phyloP scores from a whole-genome alignment of 2,329 filamentous ascomycete genomes.

The Penicillium freii region DNA sequence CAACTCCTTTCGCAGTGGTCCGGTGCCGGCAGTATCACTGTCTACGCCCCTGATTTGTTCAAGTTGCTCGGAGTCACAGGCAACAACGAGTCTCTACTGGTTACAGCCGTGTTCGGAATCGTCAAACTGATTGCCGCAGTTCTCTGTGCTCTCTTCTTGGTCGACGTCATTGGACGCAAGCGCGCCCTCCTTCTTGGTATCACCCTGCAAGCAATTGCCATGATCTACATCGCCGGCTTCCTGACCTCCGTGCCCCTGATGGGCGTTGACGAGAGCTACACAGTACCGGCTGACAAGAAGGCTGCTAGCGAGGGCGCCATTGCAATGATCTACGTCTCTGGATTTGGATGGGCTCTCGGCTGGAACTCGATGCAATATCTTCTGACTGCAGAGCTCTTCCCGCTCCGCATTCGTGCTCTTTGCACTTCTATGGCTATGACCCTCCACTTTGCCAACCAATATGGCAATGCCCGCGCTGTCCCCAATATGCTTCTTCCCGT shows the following conservation, averaged over 20 bases:
- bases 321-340: constrained; percentile 70
- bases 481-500: constrained; percentile 66
- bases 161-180: constrained; percentile 76
- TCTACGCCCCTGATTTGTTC: constrained; percentile 75
- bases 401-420: constrained; percentile 68
- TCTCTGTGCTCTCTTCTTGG: constrained; percentile 71
- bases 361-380: constrained; percentile 80
- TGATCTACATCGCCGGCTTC: constrained; percentile 63
- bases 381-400: constrained; percentile 74
- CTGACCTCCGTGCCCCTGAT: constrained; percentile 61
- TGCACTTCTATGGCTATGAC: constrained; percentile 72
- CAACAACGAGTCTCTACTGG: constrained; percentile 65
- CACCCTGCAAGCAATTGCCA: constrained; percentile 58
- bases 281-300: constrained; percentile 50
- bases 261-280: constrained; percentile 48
- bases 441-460: constrained; percentile 76
- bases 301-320: constrained; percentile 62
- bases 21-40: constrained; percentile 70
- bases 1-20: constrained; percentile 75
- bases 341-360: constrained; percentile 66
- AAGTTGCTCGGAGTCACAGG: constrained; percentile 68
- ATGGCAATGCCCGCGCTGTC: constrained; percentile 71
- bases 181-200: constrained; percentile 62
- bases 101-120: constrained; percentile 73
- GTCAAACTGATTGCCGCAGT: constrained; percentile 68